phyloP scores from a whole-genome alignment of 2,329 filamentous ascomycete genomes.

The Xylaria sp. region DNA sequence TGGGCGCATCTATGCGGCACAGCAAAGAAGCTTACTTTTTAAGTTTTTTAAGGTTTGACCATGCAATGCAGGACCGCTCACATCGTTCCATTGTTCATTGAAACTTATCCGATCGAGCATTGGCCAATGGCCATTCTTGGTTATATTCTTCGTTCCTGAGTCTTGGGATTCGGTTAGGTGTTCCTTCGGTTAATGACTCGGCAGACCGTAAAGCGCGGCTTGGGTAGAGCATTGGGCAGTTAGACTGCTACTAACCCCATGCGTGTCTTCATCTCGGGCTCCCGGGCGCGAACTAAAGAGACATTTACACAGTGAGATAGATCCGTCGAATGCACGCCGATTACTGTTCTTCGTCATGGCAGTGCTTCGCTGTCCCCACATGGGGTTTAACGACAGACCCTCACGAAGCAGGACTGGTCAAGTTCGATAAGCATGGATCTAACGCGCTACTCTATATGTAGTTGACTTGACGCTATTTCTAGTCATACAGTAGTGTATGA shows the following conservation, averaged over 20 bases:
- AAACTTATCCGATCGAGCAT: not conserved
- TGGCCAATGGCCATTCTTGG: slow-evolving; percentile 3
- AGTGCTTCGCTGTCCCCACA: slow-evolving; percentile 28
- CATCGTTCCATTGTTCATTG: not conserved
- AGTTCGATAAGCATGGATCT: slow-evolving; percentile 30
- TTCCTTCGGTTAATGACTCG: slow-evolving; percentile 2
- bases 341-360: slow-evolving; percentile 38
- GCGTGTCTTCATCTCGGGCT: slow-evolving; percentile 8
- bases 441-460: not conserved
- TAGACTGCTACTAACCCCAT: slow-evolving; percentile 1
- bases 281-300: slow-evolving; percentile 3
- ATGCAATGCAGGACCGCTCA: slow-evolving; percentile 7
- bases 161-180: slow-evolving; percentile 14
- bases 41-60: slow-evolving; percentile 23
- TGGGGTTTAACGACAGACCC: slow-evolving; percentile 22
- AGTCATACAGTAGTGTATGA: slow-evolving; percentile 6
- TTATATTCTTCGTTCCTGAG: slow-evolving; percentile 12
- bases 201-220: not conserved
- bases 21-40: slow-evolving; percentile 38
- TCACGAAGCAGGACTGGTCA: slow-evolving; percentile 14
- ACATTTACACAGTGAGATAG: slow-evolving; percentile 8
- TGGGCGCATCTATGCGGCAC: slow-evolving; percentile 21
- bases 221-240: not conserved
- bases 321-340: slow-evolving; percentile 27
- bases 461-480: slow-evolving; percentile 5